Base-by-base conservation (phyloP, 2,329 filamentous ascomycete genomes). In the Epichloe festucae region DNA sequence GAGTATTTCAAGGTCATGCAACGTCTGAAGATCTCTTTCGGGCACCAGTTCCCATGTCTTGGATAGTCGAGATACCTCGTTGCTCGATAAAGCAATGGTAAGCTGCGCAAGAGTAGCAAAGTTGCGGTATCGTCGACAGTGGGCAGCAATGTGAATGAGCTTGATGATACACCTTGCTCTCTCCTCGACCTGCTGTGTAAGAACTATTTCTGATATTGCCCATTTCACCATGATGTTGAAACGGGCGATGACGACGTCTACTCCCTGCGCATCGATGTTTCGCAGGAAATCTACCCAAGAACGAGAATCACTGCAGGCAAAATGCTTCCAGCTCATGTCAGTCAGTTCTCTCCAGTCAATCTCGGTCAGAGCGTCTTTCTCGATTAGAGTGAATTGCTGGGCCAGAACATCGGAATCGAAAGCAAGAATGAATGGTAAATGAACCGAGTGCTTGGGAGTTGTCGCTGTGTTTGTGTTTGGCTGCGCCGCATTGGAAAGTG, bases 141-240 rank as follows among this genome's bases (percentile, higher is more conserved):
- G 84, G 2, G 76, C 75, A 3, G 87, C 87, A 57, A 91, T 87
- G 69, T 91, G 87, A 53, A 93, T 87, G 63, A 78, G 85, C 66
- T 93, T 91, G 66, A 86, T 82, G 56, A 93, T 80, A 63, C 84
- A 88, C 39, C 82, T 74, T 21, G 85, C 85, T 49, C 87, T 77
- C 67, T 93, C 87, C 54, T 84, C 79, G 11, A 84, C 67, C 52
- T 82, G 72, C 56, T 84, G 78, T 0, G 86, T 93, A 46, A 93
- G 74, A 8, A 93, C 77, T 57, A 86, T 79, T 65, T 91, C 85
- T 1, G 87, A 91, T 31, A 89, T 78, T 31, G 81, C 84, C 87
- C 87, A 93, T 65, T 91, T 91, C 55, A 90, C 87, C 71, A 91
- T 86, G 56, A 93, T 79, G 65, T 93, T 93, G 72, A 93, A 93